Percentiles rank a stretch among this genome's conserved stretches.
Evolutionary conservation across 257 asterid species (phyloP).

Genomic region (Jacaranda mimosifolia): DNA sequence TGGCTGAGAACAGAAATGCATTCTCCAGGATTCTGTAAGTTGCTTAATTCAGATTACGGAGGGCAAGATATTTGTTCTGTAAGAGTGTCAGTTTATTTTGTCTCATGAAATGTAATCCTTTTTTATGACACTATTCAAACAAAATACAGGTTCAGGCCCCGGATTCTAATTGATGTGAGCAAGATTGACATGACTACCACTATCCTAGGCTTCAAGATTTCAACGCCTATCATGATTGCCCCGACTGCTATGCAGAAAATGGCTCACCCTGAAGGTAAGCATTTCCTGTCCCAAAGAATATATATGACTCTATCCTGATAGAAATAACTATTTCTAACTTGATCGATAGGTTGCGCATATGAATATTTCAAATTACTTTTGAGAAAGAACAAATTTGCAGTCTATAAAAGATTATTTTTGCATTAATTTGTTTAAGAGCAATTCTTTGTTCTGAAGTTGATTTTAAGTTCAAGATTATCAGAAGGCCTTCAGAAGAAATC

Average conservation of each 20-base stretch:
- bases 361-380: not conserved
- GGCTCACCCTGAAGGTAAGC: slow-evolving; percentile 97
- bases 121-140: slow-evolving; percentile 21
- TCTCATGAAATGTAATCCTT: not conserved
- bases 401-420: too few species aligned
- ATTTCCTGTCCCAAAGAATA: not conserved
- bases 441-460: too few species aligned
- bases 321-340: not conserved
- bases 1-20: slow-evolving; percentile 88
- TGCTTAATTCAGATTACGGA: not conserved
- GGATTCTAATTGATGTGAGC: slow-evolving; percentile 93
- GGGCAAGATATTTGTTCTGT: too few species aligned
- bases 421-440: too few species aligned
- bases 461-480: too few species aligned
- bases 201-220: slow-evolving; percentile 86
- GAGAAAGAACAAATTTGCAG: too few species aligned
- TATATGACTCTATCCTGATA: not conserved
- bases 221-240: slow-evolving; percentile 98
- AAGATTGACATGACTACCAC: slow-evolving; percentile 85
- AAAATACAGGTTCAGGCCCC: slow-evolving; percentile 90
- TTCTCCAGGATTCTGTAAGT: slow-evolving; percentile 93
- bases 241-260: slow-evolving; percentile 96
- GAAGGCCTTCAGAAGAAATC: too few species aligned
- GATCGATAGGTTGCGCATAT: not conserved
- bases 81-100: not conserved